These are phyloP conservation scores for Gremmenia infestans DNA, from an alignment of 2,329 filamentous ascomycete genomes.

Conservation along the genomic window DNA sequence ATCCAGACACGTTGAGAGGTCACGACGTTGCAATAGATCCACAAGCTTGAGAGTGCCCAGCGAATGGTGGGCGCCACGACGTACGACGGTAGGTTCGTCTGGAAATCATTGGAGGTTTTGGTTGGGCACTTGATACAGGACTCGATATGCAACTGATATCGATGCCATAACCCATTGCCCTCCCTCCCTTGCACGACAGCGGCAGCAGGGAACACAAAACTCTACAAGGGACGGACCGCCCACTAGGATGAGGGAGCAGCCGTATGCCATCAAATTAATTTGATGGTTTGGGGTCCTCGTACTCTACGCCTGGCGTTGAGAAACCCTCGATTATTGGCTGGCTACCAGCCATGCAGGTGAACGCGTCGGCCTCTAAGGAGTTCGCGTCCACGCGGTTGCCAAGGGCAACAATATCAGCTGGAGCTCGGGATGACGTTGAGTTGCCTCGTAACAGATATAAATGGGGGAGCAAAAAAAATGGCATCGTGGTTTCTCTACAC, in stretches of 20 bases:
- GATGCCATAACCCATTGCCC: not conserved
- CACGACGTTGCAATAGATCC: constrained; percentile 5
- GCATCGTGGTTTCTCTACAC: too few species aligned
- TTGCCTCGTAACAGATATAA: not conserved
- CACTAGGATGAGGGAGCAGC: not conserved
- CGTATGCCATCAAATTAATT: not conserved
- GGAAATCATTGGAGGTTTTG: not conserved
- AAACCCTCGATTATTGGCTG: not conserved
- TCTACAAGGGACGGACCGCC: constrained; percentile 2
- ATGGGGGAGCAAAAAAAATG: too few species aligned
- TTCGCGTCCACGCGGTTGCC: not conserved
- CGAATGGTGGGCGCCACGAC: not conserved
- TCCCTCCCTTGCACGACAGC: constrained; percentile 1
- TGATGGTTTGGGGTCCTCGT: not conserved
- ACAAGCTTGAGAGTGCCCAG: not conserved
- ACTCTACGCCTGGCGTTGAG: not conserved
- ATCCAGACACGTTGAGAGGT: constrained; percentile 2
- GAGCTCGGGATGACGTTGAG: not conserved
- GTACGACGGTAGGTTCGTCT: not conserved
- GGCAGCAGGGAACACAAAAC: not conserved
- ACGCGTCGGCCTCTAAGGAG: not conserved
- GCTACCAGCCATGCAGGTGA: not conserved
- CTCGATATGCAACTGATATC: not conserved
- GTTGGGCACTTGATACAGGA: not conserved
- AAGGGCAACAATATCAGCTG: not conserved